Evolutionary conservation across 2,329 filamentous ascomycete species (phyloP).

Genomic region (Claviceps fusiformis): DNA sequence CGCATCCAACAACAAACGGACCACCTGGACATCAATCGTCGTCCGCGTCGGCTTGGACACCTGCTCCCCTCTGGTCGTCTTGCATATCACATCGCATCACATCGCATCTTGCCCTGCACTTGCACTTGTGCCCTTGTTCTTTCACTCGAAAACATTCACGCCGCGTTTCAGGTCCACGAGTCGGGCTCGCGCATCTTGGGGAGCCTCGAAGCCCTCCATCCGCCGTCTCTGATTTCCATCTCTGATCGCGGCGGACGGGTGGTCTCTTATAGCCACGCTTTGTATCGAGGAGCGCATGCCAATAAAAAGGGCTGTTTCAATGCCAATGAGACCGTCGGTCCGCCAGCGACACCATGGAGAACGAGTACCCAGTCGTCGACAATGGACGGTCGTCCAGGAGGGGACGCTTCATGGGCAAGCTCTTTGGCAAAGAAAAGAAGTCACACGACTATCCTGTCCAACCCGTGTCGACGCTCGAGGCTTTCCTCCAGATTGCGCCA

Average conservation of each 20-base stretch:
- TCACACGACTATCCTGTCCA: constrained; percentile 20
- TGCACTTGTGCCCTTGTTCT: too few relatives aligned
- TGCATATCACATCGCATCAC: too few relatives aligned
- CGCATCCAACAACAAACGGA: constrained; percentile 1
- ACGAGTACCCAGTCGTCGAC: constrained; percentile 26
- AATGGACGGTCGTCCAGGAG: constrained; percentile 31
- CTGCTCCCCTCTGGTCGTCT: neutral
- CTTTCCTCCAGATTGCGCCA: constrained; percentile 43
- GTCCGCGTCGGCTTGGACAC: neutral
- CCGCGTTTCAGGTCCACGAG: neutral
- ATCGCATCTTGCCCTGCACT: neutral
- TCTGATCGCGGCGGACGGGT: constrained; percentile 1
- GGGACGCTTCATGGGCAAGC: constrained; percentile 49
- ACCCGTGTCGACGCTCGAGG: constrained; percentile 36
- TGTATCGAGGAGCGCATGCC: neutral
- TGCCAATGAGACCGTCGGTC: constrained; percentile 18
- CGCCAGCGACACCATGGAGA: constrained; percentile 27
- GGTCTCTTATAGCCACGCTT: neutral
- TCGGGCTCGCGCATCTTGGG: neutral
- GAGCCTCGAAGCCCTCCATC: neutral
- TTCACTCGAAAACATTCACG: neutral
- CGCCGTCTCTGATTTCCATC: neutral
- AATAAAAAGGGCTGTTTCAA: neutral
- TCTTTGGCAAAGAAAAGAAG: constrained; percentile 36
- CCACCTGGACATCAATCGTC: neutral